Base-by-base conservation (phyloP, 345 rosid species). In the Sonneratia alba region DNA sequence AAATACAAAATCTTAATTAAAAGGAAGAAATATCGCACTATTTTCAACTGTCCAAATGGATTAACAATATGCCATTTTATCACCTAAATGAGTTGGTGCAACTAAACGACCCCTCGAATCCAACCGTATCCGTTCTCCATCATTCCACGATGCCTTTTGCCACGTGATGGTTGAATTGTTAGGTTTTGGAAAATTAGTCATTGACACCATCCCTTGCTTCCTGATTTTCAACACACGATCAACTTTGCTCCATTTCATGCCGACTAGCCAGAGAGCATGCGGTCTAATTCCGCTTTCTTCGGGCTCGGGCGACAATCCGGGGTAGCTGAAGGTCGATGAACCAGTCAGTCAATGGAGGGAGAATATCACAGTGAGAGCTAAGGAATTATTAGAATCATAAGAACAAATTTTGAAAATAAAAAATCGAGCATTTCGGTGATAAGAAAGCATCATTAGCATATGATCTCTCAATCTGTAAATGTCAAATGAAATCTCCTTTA, bases 91-190 rank as follows among this genome's bases (percentile, higher is more conserved):
- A 27, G 64, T 40, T 66, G 78, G 59, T 65, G 71, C 40, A 63
- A 63, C n/a, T 32, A 59, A 68, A n/a, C 64, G 64, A 70, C 82
- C 81, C 80, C 79, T 72, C 78, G 72, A 79, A 82, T 82, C 82
- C 69, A 69, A 66, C 67, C 79, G 74, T 27, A 82, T 82, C 85
- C 66, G 38, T 43, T 43, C 21, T 72, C 61, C 73, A 82, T 82
- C 79, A 79, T 82, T 81, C 72, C 66, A 32, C 42, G 16, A 14
- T 14, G 7, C 13, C 70, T 72, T 71, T 34, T 27, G 32, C 32
- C 32, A 27, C 1, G 1, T 27, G 32, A 27, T 27, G 32, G 32
- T 27, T 27, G 32, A 27, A 1, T 27, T 27, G 32, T 27, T 27
- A 27, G 32, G 32, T 27, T 27, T 4, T 18, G 14, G 63, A 66